Base-by-base conservation (phyloP, 2,329 filamentous ascomycete species). In the Talaromyces verruculosus region DNA sequence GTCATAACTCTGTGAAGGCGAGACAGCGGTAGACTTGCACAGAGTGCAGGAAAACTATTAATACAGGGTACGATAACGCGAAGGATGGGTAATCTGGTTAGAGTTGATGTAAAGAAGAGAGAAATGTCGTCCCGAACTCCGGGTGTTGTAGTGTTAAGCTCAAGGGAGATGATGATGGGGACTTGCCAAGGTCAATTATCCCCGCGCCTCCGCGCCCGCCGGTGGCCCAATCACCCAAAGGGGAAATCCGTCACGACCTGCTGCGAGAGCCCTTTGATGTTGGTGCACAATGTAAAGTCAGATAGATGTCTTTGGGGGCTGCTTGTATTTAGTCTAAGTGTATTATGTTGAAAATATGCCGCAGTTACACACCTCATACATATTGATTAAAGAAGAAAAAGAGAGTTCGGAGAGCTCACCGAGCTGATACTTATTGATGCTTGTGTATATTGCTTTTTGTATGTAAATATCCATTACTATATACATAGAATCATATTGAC, bases 1-100 rank as follows among this genome's bases (percentile, higher is more conserved):
- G 53, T 66, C 65, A 66, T 66, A 66, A 63, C 60, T 66, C 65
- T 60, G 33, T 35, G 37, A 58, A n/a, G 47, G 22, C 22, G 53
- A 53, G 8, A 22, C 13, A 39, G 41, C 17, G 37, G 30, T 35
- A 58, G 25, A n/a, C 43, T 28, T 47, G 62, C 39, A 47, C 62
- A 22, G 28, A 5, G 49, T 58, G 39, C 61, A 11, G 33, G 30
- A 11, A 6, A 7, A 37, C 2, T 25, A 58, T 17, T 41, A 28
- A 13, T 13, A 17, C 25, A 45, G 28, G 13, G 25, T 57, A 63
- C 39, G 17, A 43, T 1, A 28, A 28, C 11, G 33, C 17, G 37
- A 43, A 28, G 5, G 11, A 41, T 8, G 28, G 30, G 6, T 10
- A 4, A 59, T 43, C 11, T 51, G 25, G 30, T 15, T 60, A 17